Percentiles rank a stretch among this genome's conserved stretches.
Evolutionary conservation across 1,284 basidiomycete species (phyloP).

Genomic region (Athelia psychrophila): DNA sequence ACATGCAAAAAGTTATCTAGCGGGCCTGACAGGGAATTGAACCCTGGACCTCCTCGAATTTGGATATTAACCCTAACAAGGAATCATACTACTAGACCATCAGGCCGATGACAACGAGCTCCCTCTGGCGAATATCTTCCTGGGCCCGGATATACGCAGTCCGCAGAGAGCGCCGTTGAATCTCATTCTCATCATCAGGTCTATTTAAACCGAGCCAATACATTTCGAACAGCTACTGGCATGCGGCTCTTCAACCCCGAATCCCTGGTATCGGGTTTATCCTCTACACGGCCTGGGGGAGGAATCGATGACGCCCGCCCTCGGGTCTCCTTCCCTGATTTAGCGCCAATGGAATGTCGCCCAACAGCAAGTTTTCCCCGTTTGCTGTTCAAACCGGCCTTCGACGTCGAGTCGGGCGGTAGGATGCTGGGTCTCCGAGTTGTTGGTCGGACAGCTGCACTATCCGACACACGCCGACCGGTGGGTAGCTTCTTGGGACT

Average conservation of each 20-base stretch:
- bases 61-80: slow-evolving; percentile 41
- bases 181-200: too few relatives aligned
- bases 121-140: too few relatives aligned
- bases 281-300: neutral
- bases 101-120: slow-evolving; percentile 42
- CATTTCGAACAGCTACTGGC: slow-evolving; percentile 43
- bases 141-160: too few relatives aligned
- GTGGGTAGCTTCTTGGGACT: neutral
- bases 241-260: slow-evolving; percentile 33
- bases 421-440: neutral
- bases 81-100: slow-evolving; percentile 59
- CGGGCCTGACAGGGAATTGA: slow-evolving; percentile 49
- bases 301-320: neutral
- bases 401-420: neutral
- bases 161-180: too few relatives aligned
- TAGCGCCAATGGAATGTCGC: neutral
- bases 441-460: neutral
- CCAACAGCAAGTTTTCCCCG: neutral
- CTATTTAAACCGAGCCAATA: slow-evolving; percentile 44
- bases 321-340: neutral
- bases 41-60: slow-evolving; percentile 41
- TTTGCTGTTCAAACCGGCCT: neutral
- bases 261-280: neutral
- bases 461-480: neutral
- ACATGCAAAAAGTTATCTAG: slow-evolving; percentile 6